These are phyloP conservation scores for Atractiella rhizophila DNA, from an alignment of 768 basidiomycete genomes.

Conservation along the genomic window DNA sequence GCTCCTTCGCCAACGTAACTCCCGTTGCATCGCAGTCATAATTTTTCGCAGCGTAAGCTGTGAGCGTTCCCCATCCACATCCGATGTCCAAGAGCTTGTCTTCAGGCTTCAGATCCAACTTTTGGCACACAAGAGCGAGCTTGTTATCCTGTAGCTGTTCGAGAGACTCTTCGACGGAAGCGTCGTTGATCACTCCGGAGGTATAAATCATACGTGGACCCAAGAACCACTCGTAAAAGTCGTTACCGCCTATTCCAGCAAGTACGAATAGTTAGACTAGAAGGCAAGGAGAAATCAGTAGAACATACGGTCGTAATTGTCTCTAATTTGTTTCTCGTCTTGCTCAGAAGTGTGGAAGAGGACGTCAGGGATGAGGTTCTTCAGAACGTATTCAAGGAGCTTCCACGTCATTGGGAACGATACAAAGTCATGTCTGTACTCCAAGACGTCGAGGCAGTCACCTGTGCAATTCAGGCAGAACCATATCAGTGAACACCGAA, in stretches of 20 bases:
- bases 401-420: slow-evolving; percentile 71
- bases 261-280: background rate
- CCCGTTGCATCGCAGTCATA: slow-evolving; percentile 90
- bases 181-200: slow-evolving; percentile 55
- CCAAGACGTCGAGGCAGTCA: slow-evolving; percentile 77
- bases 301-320: slow-evolving; percentile 82
- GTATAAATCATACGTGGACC: slow-evolving; percentile 96
- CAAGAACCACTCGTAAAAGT: slow-evolving; percentile 74
- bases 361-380: slow-evolving; percentile 70
- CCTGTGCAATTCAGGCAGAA: slow-evolving; percentile 26
- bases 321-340: slow-evolving; percentile 85
- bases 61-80: slow-evolving; percentile 85
- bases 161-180: slow-evolving; percentile 48
- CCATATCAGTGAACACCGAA: background rate
- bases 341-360: slow-evolving; percentile 69
- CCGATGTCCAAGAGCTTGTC: slow-evolving; percentile 33
- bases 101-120: slow-evolving; percentile 60
- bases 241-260: slow-evolving; percentile 64
- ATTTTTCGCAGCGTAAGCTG: slow-evolving; percentile 87
- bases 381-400: slow-evolving; percentile 81
- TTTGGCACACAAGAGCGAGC: slow-evolving; percentile 77
- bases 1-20: slow-evolving; percentile 72
- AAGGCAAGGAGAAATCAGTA: slow-evolving; percentile 63
- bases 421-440: slow-evolving; percentile 87
- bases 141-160: slow-evolving; percentile 98